Evolutionary conservation across 768 basidiomycete species (phyloP).

Genomic region (Boletus insuetus): DNA sequence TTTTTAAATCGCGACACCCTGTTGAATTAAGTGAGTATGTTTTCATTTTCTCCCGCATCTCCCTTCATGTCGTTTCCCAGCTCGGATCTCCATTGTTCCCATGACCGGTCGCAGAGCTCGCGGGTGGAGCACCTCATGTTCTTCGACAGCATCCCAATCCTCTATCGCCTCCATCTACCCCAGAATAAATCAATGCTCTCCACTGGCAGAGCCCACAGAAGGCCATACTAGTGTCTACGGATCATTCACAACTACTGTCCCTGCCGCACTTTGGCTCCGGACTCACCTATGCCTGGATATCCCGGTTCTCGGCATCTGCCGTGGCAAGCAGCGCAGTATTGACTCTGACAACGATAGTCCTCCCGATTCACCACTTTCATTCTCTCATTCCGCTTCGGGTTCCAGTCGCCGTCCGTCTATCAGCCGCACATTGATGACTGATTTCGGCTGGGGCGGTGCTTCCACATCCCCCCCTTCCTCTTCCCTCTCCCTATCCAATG

Average conservation of each 20-base stretch:
- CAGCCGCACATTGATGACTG: constrained; percentile 38
- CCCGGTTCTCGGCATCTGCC: constrained; percentile 8
- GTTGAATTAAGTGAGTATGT: background rate
- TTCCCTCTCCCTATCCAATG: constrained; percentile 15
- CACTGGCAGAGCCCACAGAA: constrained; percentile 22
- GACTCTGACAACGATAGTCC: constrained; percentile 24
- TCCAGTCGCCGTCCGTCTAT: constrained; percentile 37
- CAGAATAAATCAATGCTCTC: constrained; percentile 21
- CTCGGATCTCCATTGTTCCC: background rate
- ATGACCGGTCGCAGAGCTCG: constrained; percentile 9
- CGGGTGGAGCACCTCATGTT: constrained; percentile 20
- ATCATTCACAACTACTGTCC: constrained; percentile 39
- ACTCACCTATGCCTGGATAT: constrained; percentile 18
- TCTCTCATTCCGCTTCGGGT: constrained; percentile 11
- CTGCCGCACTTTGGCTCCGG: constrained; percentile 33
- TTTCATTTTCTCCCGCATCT: too few species aligned
- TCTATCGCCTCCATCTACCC: constrained; percentile 25
- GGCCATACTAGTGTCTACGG: constrained; percentile 32
- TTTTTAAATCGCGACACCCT: too few species aligned
- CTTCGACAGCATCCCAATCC: constrained; percentile 23
- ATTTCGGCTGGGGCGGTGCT: constrained; percentile 8
- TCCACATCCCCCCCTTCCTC: constrained; percentile 4
- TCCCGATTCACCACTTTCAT: constrained; percentile 29
- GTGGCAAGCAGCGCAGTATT: background rate
- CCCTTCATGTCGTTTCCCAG: background rate